Evolutionary conservation across 2,329 filamentous ascomycete genomes (phyloP), one percentile per base, ranked within the genome.

Genomic region (Penicillium olsonii): DNA sequence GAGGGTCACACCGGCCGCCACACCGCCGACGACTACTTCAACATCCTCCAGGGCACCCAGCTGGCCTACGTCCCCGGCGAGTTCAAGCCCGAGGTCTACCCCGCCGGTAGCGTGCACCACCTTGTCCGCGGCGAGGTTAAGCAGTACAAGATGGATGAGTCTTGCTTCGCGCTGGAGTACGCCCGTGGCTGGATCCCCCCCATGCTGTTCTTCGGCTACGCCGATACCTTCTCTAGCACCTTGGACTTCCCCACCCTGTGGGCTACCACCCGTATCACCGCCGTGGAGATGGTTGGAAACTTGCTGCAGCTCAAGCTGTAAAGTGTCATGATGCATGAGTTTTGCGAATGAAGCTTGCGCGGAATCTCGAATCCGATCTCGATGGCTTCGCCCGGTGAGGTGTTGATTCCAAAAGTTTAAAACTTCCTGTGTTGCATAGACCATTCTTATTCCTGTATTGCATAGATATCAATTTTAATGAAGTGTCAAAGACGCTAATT

Each of bases 11-110:
- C 84, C 1, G 91, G 91, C 56, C 87, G 90, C 42, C 91, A 95
- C 79, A 92, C 90, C 11, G 90, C 90, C 14, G 88, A 95, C 74
- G 91, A 96, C 78, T 96, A 94, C 79, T 96, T 96, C 80, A 84
- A 92, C 78, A 95, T 96, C 78, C 79, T 96, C 26, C 62, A 67
- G 34, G 69, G 69, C 45, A 69, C 69, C 20, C 68, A 72, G 54
- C 60, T 71, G 22, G 68, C 69, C 54, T 72, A 68, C 57, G 61
- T 66, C 4, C 69, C 69, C n/a, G 69, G 69, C 34, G 48, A 56
- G 39, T 72, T 62, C 63, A 68, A 70, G 50, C 59, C 69, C 14
- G 69, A 72, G 56, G 60, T 67, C 40, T 72, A 72, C 60, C 68
- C 68, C 14, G 60, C 66, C 42, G 69, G 69, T 24, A 66, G 57